Percentiles rank a stretch among this genome's conserved stretches.
Conservation (phyloP, 768 basidiomycete genomes). For the Lactarius hengduanensis region DNA sequence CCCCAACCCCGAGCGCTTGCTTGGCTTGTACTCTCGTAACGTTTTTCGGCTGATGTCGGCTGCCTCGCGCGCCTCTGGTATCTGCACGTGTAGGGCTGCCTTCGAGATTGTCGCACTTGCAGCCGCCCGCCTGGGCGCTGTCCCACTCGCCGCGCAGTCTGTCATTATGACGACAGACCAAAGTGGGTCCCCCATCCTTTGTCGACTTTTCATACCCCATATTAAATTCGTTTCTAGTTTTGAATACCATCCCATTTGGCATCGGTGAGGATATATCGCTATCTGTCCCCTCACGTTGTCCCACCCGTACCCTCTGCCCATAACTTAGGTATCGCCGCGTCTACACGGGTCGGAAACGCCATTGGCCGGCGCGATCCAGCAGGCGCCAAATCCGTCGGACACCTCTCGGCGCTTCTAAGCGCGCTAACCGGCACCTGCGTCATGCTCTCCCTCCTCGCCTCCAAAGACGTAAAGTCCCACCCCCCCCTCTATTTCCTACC, state of each 20-base stretch:
- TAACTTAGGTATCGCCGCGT: conserved; percentile 58
- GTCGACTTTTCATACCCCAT: too few relatives aligned
- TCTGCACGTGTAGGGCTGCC: conserved; percentile 54
- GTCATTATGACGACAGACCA: conserved; percentile 82
- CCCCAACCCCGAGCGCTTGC: neutral
- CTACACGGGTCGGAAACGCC: conserved; percentile 69
- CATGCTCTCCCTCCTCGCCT: conserved; percentile 56
- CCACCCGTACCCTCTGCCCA: too few relatives aligned
- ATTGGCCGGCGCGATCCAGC: conserved; percentile 56
- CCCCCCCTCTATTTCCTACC: neutral
- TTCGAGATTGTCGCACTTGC: conserved; percentile 82
- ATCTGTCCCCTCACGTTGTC: neutral
- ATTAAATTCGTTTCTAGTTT: conserved; percentile 40
- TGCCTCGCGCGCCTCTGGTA: conserved; percentile 1
- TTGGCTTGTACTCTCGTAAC: neutral
- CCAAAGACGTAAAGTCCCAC: conserved; percentile 49
- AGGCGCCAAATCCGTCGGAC: conserved; percentile 57
- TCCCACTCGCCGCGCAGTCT: conserved; percentile 70
- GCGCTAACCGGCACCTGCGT: conserved; percentile 56
- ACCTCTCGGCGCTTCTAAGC: conserved; percentile 63
- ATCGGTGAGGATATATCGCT: conserved; percentile 44
- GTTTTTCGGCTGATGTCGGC: neutral
- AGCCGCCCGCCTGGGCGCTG: conserved; percentile 65
- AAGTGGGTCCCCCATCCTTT: conserved; percentile 40
- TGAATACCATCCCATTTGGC: conserved; percentile 75